Base-by-base conservation (phyloP, 2,329 filamentous ascomycete species). In the Orbilia blumenaviensis region DNA sequence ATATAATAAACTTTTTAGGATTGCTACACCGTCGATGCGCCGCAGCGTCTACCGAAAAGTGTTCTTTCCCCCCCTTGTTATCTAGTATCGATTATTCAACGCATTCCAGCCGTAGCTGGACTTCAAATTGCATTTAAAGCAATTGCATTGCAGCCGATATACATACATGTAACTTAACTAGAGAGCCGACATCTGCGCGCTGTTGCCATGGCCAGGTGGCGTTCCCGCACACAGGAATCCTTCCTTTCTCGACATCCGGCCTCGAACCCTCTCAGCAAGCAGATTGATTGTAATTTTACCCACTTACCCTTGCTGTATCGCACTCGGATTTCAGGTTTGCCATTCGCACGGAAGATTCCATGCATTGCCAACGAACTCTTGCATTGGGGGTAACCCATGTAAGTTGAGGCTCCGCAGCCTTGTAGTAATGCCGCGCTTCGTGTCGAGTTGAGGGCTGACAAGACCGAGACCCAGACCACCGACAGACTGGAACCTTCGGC, bases 381-480 rank as follows among this genome's bases (percentile, higher is more conserved):
- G 69, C 69, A 74, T 58, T 46, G 16, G 38, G 46, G 29, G 48
- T 16, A 46, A 32, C 16, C 42, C 50, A 54, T 54, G 48, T 34
- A 50, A 41, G 62, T 74, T 74, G 69, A 74, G 69, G 69, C 69
- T 74, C 69, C 61, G 69, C 52, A 60, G 52, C 52, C 42, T 73
- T 38, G 27, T 23, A 29, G 32, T 44, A 12, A n/a, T 42, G 56
- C 61, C 62, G 69, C 52, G 42, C 54, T 61, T 74, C 52, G 21
- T 61, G 41, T 46, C 48, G 50, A 52, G 42, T n/a, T 50, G 52
- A 21, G 21, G 29, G 29, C 38, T 54, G 41, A 52, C 41, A 25
- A 54, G 25, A 62, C 23, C 21, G 23, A 54, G 34, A 44, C 23
- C 10, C 27, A 50, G 46, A 56, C 25, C 16, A 29, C 42, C 32